Conservation (phyloP, 345 rosid species). For the Brassica nigra region DNA sequence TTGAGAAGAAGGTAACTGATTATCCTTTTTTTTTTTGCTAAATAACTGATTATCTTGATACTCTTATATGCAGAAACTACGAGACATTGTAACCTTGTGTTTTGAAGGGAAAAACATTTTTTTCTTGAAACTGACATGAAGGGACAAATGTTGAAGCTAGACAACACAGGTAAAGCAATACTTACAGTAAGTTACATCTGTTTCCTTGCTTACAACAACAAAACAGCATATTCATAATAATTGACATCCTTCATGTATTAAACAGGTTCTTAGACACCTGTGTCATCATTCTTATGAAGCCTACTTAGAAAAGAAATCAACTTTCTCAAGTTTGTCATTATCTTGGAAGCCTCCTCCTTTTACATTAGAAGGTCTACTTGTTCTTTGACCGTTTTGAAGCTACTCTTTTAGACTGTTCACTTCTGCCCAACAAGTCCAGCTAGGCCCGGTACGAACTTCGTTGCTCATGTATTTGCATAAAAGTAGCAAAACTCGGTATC, state of each 20-base stretch:
- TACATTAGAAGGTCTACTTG: background rate
- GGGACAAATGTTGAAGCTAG: conserved; percentile 84
- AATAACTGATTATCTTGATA: conserved; percentile 1
- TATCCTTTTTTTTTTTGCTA: background rate
- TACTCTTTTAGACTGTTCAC: background rate
- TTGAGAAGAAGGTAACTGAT: too few species aligned
- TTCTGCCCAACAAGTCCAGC: background rate
- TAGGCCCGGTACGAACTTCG: background rate
- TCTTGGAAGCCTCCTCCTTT: background rate
- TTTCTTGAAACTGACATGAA: conserved; percentile 86
- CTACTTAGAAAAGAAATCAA: conserved; percentile 43
- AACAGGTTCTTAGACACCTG: conserved; percentile 92
- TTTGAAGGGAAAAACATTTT: conserved; percentile 70
- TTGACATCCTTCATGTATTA: conserved; percentile 6
- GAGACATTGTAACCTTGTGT: conserved; percentile 71
- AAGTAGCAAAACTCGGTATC: conserved; percentile 38
- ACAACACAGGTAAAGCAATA: conserved; percentile 89
- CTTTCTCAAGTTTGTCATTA: background rate
- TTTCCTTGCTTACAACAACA: background rate
- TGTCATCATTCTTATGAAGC: conserved; percentile 71
- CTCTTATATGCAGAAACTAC: conserved; percentile 53
- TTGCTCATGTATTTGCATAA: conserved; percentile 9
- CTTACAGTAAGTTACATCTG: conserved; percentile 60
- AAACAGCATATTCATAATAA: background rate
- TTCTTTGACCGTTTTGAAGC: background rate